Conservation (phyloP, 352 stramenopile genomes). For the Plasmopara viticola region DNA sequence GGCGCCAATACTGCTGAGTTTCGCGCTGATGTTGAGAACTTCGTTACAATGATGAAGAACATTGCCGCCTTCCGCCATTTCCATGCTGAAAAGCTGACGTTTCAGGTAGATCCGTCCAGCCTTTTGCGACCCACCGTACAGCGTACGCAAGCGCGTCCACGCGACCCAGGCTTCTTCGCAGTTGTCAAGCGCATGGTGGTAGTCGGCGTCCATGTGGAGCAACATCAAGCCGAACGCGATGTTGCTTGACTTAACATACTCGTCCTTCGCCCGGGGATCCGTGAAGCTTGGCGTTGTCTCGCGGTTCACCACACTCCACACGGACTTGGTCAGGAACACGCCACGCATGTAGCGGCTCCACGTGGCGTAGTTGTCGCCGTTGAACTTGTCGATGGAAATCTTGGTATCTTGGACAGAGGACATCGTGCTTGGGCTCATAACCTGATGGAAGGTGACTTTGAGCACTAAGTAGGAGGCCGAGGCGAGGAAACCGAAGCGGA, state of each 20-base stretch:
- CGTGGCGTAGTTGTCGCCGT: neutral
- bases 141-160: neutral
- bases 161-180: neutral
- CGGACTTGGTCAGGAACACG: neutral
- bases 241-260: too few relatives aligned
- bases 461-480: too few relatives aligned
- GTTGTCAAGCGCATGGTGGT: too few relatives aligned
- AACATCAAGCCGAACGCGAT: neutral
- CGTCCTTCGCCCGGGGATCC: too few relatives aligned
- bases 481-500: too few relatives aligned
- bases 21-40: constrained; percentile 3
- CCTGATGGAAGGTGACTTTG: neutral
- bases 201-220: too few relatives aligned
- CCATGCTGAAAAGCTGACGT: neutral
- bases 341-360: neutral
- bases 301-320: neutral
- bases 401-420: neutral
- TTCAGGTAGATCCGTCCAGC: neutral
- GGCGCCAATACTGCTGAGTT: neutral
- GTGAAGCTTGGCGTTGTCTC: too few relatives aligned
- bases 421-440: neutral
- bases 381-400: neutral
- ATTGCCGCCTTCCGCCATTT: neutral
- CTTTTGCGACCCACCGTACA: neutral
- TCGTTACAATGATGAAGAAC: neutral